Conservation (phyloP, 2,329 filamentous ascomycete genomes). For the Capronia epimyces region DNA sequence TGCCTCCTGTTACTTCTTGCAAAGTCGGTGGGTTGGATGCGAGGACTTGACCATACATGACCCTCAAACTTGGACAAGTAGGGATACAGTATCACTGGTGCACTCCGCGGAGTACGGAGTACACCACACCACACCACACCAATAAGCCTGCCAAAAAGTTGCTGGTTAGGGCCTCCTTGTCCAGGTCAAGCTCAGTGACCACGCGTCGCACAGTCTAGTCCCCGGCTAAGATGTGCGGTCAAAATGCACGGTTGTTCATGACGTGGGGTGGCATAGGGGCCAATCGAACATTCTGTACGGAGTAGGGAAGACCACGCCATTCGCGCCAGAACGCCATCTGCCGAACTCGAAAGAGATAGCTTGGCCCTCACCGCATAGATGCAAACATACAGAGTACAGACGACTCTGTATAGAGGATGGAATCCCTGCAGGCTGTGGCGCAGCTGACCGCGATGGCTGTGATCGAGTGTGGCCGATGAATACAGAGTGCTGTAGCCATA, state of each 20-base stretch:
- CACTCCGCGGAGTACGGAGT: no score
- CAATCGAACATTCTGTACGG: neutral
- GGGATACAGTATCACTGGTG: no score
- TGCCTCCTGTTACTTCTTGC: neutral
- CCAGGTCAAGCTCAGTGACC: neutral
- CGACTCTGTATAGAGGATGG: neutral
- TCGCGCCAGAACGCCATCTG: neutral
- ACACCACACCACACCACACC: no score
- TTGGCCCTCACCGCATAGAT: neutral
- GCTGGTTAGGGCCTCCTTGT: neutral
- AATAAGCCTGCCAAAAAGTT: neutral
- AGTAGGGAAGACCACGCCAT: no score
- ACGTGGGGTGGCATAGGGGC: slow-evolving; percentile 19
- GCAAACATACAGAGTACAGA: neutral
- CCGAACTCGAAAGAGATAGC: neutral
- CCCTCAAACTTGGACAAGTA: neutral
- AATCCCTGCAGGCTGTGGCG: neutral
- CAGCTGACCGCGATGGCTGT: no score
- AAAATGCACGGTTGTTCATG: slow-evolving; percentile 8
- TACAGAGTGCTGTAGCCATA: no score
- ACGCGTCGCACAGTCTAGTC: slow-evolving; percentile 7
- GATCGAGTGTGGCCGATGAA: no score
- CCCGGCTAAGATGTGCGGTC: slow-evolving; percentile 4
- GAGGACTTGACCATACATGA: neutral
- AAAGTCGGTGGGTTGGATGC: neutral